A percentile compares a stretch with the other conserved stretches of the same genome.
These are phyloP conservation scores for Hymenochaete sp. DNA, from an alignment of 1,284 basidiomycete genomes.

Conservation along the genomic window DNA sequence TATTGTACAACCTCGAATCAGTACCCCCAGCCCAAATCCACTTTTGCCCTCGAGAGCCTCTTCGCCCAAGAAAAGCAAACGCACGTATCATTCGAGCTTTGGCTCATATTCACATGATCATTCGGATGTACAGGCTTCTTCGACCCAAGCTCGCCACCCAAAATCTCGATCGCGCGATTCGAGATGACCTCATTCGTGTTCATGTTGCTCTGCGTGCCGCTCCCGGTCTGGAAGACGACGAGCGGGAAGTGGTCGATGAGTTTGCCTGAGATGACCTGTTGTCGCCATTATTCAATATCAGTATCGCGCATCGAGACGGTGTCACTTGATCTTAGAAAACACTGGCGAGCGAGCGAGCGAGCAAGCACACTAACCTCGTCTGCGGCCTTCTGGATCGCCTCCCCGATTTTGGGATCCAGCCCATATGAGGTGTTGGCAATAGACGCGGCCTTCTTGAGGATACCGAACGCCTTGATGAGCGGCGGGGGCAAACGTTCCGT, in stretches of 20 bases:
- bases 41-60: too few species aligned
- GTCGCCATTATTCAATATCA: conserved; percentile 7
- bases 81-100: conserved; percentile 97
- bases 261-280: conserved; percentile 89
- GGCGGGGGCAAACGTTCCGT: conserved; percentile 89
- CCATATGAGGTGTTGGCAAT: conserved; percentile 89
- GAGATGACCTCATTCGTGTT: conserved; percentile 99
- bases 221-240: conserved; percentile 99
- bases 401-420: conserved; percentile 80
- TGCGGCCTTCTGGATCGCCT: conserved; percentile 88
- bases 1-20: background rate
- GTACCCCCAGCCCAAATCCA: too few species aligned
- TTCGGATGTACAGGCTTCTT: conserved; percentile 99
- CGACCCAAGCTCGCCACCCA: conserved; percentile 91
- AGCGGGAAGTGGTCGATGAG: conserved; percentile 94
- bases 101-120: conserved; percentile 99
- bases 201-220: conserved; percentile 99
- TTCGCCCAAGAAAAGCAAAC: conserved; percentile 22
- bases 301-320: conserved; percentile 1
- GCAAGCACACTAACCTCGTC: conserved; percentile 65
- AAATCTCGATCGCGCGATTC: conserved; percentile 95
- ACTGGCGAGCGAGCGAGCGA: background rate
- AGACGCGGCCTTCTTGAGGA: conserved; percentile 96
- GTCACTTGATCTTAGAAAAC: background rate
- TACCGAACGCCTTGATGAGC: conserved; percentile 95